Evolutionary conservation across 1,284 basidiomycete genomes (phyloP).

Genomic region (Paramarasmius palmivorus): DNA sequence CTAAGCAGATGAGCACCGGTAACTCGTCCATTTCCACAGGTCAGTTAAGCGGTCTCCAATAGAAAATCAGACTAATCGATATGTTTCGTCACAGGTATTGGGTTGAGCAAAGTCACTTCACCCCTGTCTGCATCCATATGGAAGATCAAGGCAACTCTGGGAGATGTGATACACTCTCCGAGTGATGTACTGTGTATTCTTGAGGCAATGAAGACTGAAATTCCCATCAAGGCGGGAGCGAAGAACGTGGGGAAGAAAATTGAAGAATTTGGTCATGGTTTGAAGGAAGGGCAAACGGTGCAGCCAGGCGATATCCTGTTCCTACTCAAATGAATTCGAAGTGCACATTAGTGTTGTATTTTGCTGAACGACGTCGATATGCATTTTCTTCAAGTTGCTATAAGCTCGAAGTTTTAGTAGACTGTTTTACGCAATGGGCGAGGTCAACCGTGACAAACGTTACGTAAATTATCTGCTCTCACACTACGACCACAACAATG

Average conservation of each 20-base stretch:
- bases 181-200: slow-evolving; percentile 57
- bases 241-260: slow-evolving; percentile 47
- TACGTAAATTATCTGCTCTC: no score
- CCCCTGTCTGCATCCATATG: slow-evolving; percentile 57
- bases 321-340: slow-evolving; percentile 22
- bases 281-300: slow-evolving; percentile 43
- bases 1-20: not conserved
- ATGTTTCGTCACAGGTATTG: slow-evolving; percentile 5
- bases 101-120: slow-evolving; percentile 29
- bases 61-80: not conserved
- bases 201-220: slow-evolving; percentile 78
- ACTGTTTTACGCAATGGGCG: no score
- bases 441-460: no score
- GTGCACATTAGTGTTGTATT: no score
- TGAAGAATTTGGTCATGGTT: slow-evolving; percentile 37
- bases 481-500: no score
- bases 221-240: slow-evolving; percentile 46
- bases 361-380: no score
- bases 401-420: no score
- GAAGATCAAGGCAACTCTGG: slow-evolving; percentile 46
- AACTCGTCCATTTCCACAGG: not conserved
- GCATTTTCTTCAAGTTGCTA: no score
- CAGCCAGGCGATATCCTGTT: slow-evolving; percentile 46
- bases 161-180: slow-evolving; percentile 43
- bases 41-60: slow-evolving; percentile 9